These are phyloP conservation scores for Oenanthe sinensis DNA, from an alignment of 129 eudicot genomes.

Conservation along the genomic window DNA sequence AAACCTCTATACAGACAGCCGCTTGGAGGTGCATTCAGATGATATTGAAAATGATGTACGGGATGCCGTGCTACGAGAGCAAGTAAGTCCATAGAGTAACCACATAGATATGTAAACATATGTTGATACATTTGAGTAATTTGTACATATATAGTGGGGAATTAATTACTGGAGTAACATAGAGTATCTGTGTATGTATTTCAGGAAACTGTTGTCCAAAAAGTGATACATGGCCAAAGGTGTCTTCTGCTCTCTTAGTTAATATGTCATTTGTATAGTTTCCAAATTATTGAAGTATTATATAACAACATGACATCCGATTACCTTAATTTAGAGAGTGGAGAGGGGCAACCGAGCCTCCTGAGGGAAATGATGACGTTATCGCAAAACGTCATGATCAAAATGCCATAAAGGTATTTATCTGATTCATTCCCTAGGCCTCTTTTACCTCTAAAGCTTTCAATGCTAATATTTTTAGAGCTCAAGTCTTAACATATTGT, in stretches of 20 bases:
- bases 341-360: slow-evolving; percentile 47
- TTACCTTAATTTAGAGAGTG: slow-evolving; percentile 47
- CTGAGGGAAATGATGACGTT: slow-evolving; percentile 55
- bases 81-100: slow-evolving; percentile 33
- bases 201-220: slow-evolving; percentile 77
- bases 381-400: slow-evolving; percentile 74
- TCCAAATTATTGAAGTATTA: neutral
- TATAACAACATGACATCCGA: slow-evolving; percentile 10
- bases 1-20: slow-evolving; percentile 13
- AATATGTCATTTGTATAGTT: neutral
- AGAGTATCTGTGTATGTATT: slow-evolving; percentile 4
- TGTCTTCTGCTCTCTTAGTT: slow-evolving; percentile 22
- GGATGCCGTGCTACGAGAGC: slow-evolving; percentile 84
- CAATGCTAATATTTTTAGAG: neutral
- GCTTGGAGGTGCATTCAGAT: slow-evolving; percentile 23
- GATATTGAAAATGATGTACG: slow-evolving; percentile 80
- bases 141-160: neutral
- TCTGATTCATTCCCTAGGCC: neutral
- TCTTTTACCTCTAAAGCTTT: neutral
- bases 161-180: slow-evolving; percentile 7
- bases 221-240: slow-evolving; percentile 81
- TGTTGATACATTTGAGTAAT: neutral
- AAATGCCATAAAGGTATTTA: slow-evolving; percentile 69
- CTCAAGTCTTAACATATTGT: neutral
- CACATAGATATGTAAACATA: neutral